Conservation (phyloP, 257 asterid genomes). For the Solanum rostratum region DNA sequence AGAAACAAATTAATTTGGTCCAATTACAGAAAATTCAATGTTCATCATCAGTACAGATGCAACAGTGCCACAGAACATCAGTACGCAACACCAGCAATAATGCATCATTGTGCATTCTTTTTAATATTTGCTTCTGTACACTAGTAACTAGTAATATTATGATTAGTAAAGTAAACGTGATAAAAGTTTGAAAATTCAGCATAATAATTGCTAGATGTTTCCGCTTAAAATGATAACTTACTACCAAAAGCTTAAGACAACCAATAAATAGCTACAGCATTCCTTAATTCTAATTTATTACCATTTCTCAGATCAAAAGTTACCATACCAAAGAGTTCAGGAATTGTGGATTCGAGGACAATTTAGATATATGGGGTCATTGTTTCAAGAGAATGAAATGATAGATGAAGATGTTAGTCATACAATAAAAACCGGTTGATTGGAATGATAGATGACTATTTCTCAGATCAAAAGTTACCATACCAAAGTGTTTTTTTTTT, state of each 20-base stretch:
- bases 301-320: neutral
- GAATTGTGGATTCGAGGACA: neutral
- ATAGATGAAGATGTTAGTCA: neutral
- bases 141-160: neutral
- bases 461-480: too few species aligned
- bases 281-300: neutral
- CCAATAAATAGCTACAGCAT: neutral
- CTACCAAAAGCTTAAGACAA: neutral
- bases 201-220: neutral
- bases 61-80: neutral
- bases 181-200: neutral
- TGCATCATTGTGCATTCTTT: neutral
- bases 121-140: neutral
- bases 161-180: neutral
- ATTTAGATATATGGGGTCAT: neutral
- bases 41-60: neutral
- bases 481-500: too few species aligned
- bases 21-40: neutral
- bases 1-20: neutral
- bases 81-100: neutral
- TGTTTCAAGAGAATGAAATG: neutral
- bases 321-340: neutral
- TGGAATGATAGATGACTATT: too few species aligned
- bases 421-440: neutral
- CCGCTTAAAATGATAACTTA: neutral